Evolutionary conservation across 345 rosid species (phyloP), one percentile per base, ranked within the genome.

Genomic region (Murraya koenigii): DNA sequence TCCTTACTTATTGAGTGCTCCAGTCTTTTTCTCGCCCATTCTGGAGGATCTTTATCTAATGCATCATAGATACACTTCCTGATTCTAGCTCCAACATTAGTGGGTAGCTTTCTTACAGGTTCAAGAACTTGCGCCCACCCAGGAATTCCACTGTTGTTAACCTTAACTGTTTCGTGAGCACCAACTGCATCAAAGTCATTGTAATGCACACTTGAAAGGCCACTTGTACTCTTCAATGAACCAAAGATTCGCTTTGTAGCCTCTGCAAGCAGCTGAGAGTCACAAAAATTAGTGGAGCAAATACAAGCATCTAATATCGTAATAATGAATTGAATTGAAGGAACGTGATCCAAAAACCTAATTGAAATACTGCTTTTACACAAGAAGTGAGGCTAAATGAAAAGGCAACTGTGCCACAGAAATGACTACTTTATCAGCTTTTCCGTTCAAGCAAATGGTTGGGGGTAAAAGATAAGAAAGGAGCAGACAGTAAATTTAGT

Each of bases 241-340:
- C 87, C 82, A 79, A 79, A 84, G 36, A 81, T 84, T 73, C 70
- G 74, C 81, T 81, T 84, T 23, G 77, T 73, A 68, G 87, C 87
- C 81, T 81, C 87, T 76, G 84, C 87, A 79, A 81, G 82, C 77
- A 81, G 84, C 87, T 84, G 87, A 79, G 77, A 75, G 66, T 75
- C 78, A 75, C 71, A 75, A 65, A 23, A 44, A 33, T 75, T 35
- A 75, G 72, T 15, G 63, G 76, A 75, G 41, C 60, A 65, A 38
- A 62, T 30, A 75, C 33, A 80, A 63, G 44, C 79, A 74, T 65
- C 32, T 15, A 67, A 59, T 15, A 32, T n/a, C 15, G 47, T n/a
- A 64, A 64, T 33, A 49, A 75, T 33, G 23, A 15, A 30, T 30
- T 44, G 17, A 47, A 64, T 74, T 63, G 41, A 63, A 55, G 44